Evolutionary conservation across 495 filamentous ascomycete genomes (phyloP), one percentile per base, ranked within the genome.

Genomic region (Friedmanniomyces endolithicus): DNA sequence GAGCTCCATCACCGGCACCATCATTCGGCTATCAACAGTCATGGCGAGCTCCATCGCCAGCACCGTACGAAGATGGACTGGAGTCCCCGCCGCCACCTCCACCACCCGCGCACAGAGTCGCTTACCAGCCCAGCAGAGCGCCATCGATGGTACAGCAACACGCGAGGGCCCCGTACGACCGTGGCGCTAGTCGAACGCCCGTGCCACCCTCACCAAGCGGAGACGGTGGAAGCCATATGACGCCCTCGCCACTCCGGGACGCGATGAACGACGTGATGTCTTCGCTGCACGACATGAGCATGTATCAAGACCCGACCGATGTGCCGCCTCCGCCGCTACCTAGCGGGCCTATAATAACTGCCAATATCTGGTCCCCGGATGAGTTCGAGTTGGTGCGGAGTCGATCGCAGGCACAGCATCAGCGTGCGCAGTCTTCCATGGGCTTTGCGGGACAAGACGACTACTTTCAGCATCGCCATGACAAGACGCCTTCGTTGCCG

Each of bases 261-360:
- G 92, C 92, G 0, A 97, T 97, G 90, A 90, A 96, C 64, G 92
- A 94, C 71, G 89, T 99, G 12, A 97, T 97, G 82, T 88, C 89
- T 55, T 95, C 92, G 31, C 70, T 99, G 49, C 80, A 97, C 65
- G 88, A 88, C 59, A 88, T 99, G 81, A 84, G 82, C 17, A 74
- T 85, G 60, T 72, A 53, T 72, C 73, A 57, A 72, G 76, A 37
- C 68, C 67, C 43, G 20, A 25, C 27, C 45, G 31, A 23, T 69
- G 72, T 40, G 72, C 72, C 11, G 67, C 71, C n/a, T 70, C 71
- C 41, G 19, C 73, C 65, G n/a, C 62, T 71, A 19, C 77, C 79
- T 16, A 77, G 82, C 55, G 66, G 67, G 27, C 75, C 77, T 27
- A 19, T 48, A 7, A 60, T 59, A 4, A 56, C 64, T 6, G 71